phyloP scores from a whole-genome alignment of 192 early-diverging fungal genomes.

The Kickxella alabastrina region DNA sequence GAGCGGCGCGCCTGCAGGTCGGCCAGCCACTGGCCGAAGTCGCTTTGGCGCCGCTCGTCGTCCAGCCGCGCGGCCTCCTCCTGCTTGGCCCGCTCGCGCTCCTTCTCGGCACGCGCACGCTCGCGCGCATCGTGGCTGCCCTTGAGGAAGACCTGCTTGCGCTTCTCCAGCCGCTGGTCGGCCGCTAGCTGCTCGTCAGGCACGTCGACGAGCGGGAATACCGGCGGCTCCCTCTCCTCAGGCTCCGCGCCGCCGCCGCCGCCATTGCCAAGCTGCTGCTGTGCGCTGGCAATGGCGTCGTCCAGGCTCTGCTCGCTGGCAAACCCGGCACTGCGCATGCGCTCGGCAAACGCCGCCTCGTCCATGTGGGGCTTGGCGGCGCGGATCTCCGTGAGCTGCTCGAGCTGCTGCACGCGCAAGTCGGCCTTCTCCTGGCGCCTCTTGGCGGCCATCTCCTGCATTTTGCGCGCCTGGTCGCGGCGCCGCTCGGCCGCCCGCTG shows the following conservation, averaged over 20 bases:
- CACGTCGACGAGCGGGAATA: constrained; percentile 69
- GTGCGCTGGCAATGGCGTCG: constrained; percentile 64
- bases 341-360: constrained; percentile 28
- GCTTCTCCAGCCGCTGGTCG: constrained; percentile 77
- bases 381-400: constrained; percentile 29
- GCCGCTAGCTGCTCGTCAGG: constrained; percentile 79
- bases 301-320: constrained; percentile 70
- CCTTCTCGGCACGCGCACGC: constrained; percentile 68
- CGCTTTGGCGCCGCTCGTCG: constrained; percentile 61
- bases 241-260: constrained; percentile 79
- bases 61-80: constrained; percentile 65
- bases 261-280: constrained; percentile 63
- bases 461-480: constrained; percentile 65
- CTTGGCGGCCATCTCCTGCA: constrained; percentile 79
- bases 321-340: constrained; percentile 60
- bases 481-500: constrained; percentile 61
- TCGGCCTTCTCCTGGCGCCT: constrained; percentile 79
- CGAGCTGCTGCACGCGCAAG: constrained; percentile 65
- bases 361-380: constrained; percentile 25
- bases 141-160: constrained; percentile 75
- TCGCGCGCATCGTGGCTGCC: constrained; percentile 73
- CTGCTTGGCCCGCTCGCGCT: constrained; percentile 51
- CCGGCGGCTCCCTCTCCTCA: constrained; percentile 69
- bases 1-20: constrained; percentile 61
- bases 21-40: constrained; percentile 71